Evolutionary conservation across 2,329 filamentous ascomycete genomes (phyloP).

Genomic region (Coccinonectria pachysandricola): DNA sequence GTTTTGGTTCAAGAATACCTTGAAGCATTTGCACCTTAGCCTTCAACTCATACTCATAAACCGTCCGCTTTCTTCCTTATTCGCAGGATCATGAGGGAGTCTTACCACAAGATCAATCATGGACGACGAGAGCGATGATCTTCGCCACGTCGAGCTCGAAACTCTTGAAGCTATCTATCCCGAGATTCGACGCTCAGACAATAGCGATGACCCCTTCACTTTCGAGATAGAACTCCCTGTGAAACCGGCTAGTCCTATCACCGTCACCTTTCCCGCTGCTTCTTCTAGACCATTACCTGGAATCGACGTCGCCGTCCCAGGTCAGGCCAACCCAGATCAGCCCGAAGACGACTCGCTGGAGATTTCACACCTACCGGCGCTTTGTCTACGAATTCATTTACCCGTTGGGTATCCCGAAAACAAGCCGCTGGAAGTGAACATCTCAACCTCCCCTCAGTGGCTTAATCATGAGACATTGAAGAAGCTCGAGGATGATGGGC

Average conservation of each 20-base stretch:
- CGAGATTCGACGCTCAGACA: slow-evolving; percentile 42
- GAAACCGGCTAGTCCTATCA: slow-evolving; percentile 41
- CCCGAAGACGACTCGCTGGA: slow-evolving; percentile 34
- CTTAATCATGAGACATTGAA: slow-evolving; percentile 37
- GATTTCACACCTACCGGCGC: slow-evolving; percentile 46
- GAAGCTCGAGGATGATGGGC: slow-evolving; percentile 39
- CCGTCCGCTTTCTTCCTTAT: slow-evolving; percentile 1
- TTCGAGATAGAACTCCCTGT: slow-evolving; percentile 50
- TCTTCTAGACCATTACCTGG: slow-evolving; percentile 14
- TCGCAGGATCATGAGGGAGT: slow-evolving; percentile 11
- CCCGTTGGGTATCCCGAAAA: slow-evolving; percentile 48
- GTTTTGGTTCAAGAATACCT: too few relatives aligned
- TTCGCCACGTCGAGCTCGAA: slow-evolving; percentile 48
- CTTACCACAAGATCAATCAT: slow-evolving; percentile 13
- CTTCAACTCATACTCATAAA: neutral
- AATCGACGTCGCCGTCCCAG: slow-evolving; percentile 3
- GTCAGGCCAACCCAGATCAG: slow-evolving; percentile 6
- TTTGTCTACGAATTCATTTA: slow-evolving; percentile 43
- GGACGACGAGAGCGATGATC: slow-evolving; percentile 37
- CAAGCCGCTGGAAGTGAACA: slow-evolving; percentile 36
- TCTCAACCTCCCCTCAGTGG: slow-evolving; percentile 50
- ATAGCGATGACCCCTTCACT: slow-evolving; percentile 32
- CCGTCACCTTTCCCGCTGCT: slow-evolving; percentile 45
- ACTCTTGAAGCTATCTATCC: slow-evolving; percentile 56
- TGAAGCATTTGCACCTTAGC: too few relatives aligned